Conservation (phyloP, 495 filamentous ascomycete genomes). For the Penicillium lividum region DNA sequence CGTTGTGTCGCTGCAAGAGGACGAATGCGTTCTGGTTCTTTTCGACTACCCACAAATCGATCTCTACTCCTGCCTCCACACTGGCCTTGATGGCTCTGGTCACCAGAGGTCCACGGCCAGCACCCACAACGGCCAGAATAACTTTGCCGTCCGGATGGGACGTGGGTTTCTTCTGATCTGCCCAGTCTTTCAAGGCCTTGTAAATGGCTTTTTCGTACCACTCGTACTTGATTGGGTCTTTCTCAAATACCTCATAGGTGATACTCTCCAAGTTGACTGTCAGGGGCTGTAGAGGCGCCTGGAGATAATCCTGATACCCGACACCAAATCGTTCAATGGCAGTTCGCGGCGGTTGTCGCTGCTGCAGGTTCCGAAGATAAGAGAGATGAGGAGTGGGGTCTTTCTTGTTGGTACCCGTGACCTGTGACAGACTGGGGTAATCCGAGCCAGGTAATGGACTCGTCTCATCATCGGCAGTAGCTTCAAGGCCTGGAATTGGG, state of each 20-base stretch:
- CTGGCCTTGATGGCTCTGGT: constrained; percentile 81
- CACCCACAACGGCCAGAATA: constrained; percentile 88
- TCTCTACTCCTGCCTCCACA: constrained; percentile 67
- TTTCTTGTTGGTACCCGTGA: constrained; percentile 49
- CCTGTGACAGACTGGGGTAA: constrained; percentile 69
- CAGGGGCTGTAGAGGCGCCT: constrained; percentile 90
- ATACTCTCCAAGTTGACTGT: constrained; percentile 95
- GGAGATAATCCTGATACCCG: constrained; percentile 91
- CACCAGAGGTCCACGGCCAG: constrained; percentile 88
- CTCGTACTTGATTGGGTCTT: constrained; percentile 96
- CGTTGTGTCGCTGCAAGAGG: constrained; percentile 82
- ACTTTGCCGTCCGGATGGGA: constrained; percentile 70
- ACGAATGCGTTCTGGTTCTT: constrained; percentile 99
- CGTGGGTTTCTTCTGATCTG: constrained; percentile 64
- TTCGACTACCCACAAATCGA: constrained; percentile 89
- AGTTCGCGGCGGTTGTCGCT: constrained; percentile 68
- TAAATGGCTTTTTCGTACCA: constrained; percentile 88
- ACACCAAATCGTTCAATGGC: constrained; percentile 68
- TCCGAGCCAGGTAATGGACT: constrained; percentile 45
- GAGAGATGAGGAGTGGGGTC: constrained; percentile 69
- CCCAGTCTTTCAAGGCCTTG: constrained; percentile 81
- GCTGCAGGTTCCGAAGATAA: constrained; percentile 83
- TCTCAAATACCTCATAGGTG: constrained; percentile 98
- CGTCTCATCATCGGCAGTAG: constrained; percentile 33
- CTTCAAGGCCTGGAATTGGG: constrained; percentile 57